Percentiles rank a stretch among this genome's conserved stretches.
These are phyloP conservation scores for Rhizopogon vesiculosus DNA, from an alignment of 768 basidiomycete genomes.

Conservation along the genomic window DNA sequence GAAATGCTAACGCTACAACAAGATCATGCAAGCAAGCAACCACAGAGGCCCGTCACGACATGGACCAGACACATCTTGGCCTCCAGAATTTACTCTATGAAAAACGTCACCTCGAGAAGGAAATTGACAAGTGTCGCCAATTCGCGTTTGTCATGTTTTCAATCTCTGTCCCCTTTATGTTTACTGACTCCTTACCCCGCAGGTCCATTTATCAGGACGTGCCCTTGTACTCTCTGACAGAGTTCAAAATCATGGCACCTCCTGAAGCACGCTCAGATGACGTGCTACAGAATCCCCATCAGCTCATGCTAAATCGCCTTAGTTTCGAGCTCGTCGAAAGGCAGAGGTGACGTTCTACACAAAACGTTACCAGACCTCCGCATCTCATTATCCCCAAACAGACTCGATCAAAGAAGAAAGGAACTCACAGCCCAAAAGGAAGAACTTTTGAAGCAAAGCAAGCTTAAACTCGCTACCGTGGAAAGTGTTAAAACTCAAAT, in stretches of 20 bases:
- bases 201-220: constrained; percentile 91
- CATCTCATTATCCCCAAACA: constrained; percentile 23
- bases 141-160: constrained; percentile 61
- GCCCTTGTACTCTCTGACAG: constrained; percentile 63
- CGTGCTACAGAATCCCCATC: constrained; percentile 65
- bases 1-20: constrained; percentile 66
- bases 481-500: constrained; percentile 79
- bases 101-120: constrained; percentile 83
- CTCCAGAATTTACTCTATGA: constrained; percentile 88
- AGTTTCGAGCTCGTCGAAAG: constrained; percentile 87
- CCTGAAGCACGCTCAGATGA: constrained; percentile 57
- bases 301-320: constrained; percentile 83
- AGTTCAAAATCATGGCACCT: constrained; percentile 68
- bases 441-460: constrained; percentile 76
- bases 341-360: constrained; percentile 54
- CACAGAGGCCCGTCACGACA: constrained; percentile 72
- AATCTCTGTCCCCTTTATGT: neutral
- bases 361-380: constrained; percentile 1
- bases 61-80: constrained; percentile 86
- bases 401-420: constrained; percentile 67
- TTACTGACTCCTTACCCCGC: neutral
- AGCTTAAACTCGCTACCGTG: constrained; percentile 62
- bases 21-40: constrained; percentile 71
- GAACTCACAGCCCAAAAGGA: constrained; percentile 70
- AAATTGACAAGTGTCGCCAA: constrained; percentile 90